Base-by-base conservation (phyloP, 306 rosid species). In the Biancaea sappan region DNA sequence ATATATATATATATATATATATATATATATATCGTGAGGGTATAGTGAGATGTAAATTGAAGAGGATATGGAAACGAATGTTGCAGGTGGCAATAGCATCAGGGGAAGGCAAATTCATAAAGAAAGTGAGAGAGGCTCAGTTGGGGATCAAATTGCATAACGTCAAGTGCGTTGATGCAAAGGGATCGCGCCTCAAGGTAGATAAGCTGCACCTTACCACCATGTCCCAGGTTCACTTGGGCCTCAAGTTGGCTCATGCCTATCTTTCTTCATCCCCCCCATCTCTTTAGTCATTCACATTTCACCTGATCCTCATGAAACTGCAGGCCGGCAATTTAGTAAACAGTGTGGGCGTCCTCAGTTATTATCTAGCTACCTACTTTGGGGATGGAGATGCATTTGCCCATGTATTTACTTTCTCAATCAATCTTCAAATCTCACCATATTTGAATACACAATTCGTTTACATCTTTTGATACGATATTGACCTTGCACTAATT, bases 41-140 rank as follows among this genome's bases (percentile, higher is more conserved):
- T 37, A 37, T 8, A 1, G 12, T 18, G 4, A 19, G 25, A 19
- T 18, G 13, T 8, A 15, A 5, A 52, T 8, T 22, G 4, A 41
- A 41, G 50, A 14, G 2, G 18, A 44, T n/a, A n/a, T 22, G 0
- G n/a, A 14, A 28, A 15, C 6, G 28, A 2, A 2, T 14, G 15
- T 11, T 60, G 64, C 80, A 90, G 96, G 91, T 88, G 58, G 89
- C 84, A 63, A 34, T 88, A 54, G 91, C 91, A 64, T 88, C 96
- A 21, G 91, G 86, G 67, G 96, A 90, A 86, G 96, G 96, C 1
- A 77, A 28, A 50, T 90, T 56, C 29, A 13, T 69, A 22, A 80
- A 83, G 18, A 79, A 10, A 2, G 96, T 86, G 32, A 85, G 96
- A 78, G 63, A 80, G 6, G 96, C 82, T 77, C 96, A 90, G 74